These are phyloP conservation scores for Spinacia oleracea DNA, from an alignment of 179 eudicot species.

Conservation along the genomic window DNA sequence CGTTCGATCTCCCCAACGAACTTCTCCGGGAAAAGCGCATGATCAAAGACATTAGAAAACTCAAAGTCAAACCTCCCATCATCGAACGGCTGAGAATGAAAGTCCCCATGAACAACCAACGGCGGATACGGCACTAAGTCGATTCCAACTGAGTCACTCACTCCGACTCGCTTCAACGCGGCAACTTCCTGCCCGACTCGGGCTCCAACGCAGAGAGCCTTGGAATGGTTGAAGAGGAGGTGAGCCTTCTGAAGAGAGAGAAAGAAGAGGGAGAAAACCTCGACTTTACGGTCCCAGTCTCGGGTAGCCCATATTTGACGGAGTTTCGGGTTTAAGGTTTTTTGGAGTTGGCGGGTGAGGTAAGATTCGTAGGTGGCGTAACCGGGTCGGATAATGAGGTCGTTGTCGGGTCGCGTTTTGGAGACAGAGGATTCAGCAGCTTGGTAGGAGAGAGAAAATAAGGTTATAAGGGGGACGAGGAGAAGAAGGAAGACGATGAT, in stretches of 20 bases:
- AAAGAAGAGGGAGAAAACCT: constrained; percentile 64
- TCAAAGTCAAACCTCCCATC: constrained; percentile 66
- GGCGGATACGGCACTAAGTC: constrained; percentile 88
- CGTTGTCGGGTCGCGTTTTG: constrained; percentile 32
- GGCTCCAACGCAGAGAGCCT: constrained; percentile 72
- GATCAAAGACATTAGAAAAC: constrained; percentile 88
- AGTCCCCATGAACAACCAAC: constrained; percentile 67
- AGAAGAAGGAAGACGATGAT: constrained; percentile 24
- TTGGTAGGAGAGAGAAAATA: constrained; percentile 26
- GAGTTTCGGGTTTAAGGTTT: constrained; percentile 76
- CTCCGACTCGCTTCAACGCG: constrained; percentile 65
- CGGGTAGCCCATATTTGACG: constrained; percentile 69
- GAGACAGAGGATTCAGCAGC: constrained; percentile 32
- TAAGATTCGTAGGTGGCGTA: constrained; percentile 71
- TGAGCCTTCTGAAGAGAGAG: constrained; percentile 32
- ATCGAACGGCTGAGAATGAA: constrained; percentile 74
- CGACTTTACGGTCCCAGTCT: constrained; percentile 76
- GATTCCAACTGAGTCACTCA: constrained; percentile 62
- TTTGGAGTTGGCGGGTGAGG: constrained; percentile 67
- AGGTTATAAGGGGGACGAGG: constrained; percentile 26
- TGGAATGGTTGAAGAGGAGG: constrained; percentile 46
- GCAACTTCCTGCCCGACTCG: constrained; percentile 84
- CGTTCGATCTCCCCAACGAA: constrained; percentile 82
- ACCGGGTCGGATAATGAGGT: constrained; percentile 65
- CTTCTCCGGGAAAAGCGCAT: constrained; percentile 70